These are phyloP conservation scores for Mycena rebaudengoi DNA, from an alignment of 768 basidiomycete genomes.

Conservation along the genomic window DNA sequence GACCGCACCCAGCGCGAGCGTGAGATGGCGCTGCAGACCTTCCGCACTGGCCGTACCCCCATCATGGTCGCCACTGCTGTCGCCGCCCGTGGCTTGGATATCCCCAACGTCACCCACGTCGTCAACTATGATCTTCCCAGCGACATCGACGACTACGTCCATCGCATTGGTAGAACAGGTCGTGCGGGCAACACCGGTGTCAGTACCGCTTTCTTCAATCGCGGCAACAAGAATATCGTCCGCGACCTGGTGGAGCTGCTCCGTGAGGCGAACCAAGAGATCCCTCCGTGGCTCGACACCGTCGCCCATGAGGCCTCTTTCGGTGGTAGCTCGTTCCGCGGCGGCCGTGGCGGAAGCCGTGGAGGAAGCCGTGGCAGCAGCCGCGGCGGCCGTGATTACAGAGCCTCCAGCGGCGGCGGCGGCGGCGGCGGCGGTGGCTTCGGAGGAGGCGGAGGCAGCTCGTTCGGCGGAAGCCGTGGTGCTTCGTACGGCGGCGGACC, in stretches of 20 bases:
- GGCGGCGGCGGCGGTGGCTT: conserved; percentile 32
- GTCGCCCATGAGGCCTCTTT: conserved; percentile 85
- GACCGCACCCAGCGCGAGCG: conserved; percentile 98
- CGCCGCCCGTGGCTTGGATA: conserved; percentile 98
- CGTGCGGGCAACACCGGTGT: conserved; percentile 98
- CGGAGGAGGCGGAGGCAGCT: conserved; percentile 32
- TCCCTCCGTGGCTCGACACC: conserved; percentile 89
- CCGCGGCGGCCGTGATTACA: conserved; percentile 50
- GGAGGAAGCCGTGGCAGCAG: conserved; percentile 59
- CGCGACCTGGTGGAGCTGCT: conserved; percentile 92
- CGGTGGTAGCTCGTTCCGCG: conserved; percentile 60
- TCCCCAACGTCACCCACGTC: conserved; percentile 99
- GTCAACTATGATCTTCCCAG: conserved; percentile 98
- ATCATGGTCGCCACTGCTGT: conserved; percentile 98
- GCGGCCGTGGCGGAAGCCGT: conserved; percentile 66
- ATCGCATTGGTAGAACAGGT: conserved; percentile 97
- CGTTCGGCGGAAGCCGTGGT: conserved; percentile 27
- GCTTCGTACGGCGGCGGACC: conserved; percentile 33
- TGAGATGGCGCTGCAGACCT: conserved; percentile 93
- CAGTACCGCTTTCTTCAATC: conserved; percentile 95
- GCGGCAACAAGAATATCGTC: conserved; percentile 92
- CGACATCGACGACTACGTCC: conserved; percentile 99
- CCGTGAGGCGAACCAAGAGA: conserved; percentile 95
- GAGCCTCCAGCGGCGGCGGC: conserved; percentile 55
- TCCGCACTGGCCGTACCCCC: conserved; percentile 94